phyloP scores from a whole-genome alignment of 805 yeast species.

The Saturnispora saitoi region DNA sequence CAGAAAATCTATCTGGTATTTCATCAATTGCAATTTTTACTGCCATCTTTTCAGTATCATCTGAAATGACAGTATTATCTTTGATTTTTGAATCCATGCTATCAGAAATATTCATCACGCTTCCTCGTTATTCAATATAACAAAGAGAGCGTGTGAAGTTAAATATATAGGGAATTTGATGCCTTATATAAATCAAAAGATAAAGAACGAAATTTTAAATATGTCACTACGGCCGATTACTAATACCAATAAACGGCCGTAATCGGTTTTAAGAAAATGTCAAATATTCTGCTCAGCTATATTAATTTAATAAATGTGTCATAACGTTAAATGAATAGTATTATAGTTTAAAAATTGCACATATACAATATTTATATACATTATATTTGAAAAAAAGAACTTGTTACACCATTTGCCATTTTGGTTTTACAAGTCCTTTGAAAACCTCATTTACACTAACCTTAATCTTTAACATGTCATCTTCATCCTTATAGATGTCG shows the following conservation, averaged over 20 bases:
- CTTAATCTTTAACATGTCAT: constrained; percentile 2
- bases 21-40: constrained; percentile 9
- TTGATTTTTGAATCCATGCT: not conserved
- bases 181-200: not conserved
- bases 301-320: too few relatives aligned
- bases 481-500: constrained; percentile 16
- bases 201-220: not conserved
- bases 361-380: too few relatives aligned
- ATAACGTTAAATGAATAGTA: not conserved
- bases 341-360: too few relatives aligned
- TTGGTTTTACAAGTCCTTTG: not conserved
- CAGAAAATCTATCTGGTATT: constrained; percentile 59
- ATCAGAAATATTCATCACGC: not conserved
- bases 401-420: not conserved
- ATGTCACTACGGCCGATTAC: not conserved
- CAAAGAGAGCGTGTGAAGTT: too few relatives aligned
- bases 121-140: not conserved
- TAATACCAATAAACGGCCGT: not conserved
- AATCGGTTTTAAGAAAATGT: not conserved
- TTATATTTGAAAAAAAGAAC: too few relatives aligned
- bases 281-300: not conserved
- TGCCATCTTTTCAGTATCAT: not conserved
- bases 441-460: not conserved
- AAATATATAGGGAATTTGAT: not conserved
- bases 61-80: not conserved